phyloP scores from a whole-genome alignment of 257 asterid genomes.

The Solanum paucissectum region DNA sequence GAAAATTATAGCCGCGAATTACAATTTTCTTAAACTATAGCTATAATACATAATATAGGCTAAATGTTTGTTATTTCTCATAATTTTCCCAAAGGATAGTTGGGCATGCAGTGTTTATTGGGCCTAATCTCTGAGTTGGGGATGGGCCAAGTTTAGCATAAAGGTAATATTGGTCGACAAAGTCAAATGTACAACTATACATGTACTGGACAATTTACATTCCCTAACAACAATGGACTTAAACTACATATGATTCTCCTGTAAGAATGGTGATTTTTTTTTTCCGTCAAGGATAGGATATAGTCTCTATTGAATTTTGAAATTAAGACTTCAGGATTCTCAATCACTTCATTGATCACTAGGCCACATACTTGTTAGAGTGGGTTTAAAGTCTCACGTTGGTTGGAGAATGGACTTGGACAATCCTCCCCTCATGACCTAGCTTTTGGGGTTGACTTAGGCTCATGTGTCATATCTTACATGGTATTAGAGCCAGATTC shows the following conservation, averaged over 20 bases:
- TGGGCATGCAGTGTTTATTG: background rate
- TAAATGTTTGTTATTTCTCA: too few relatives aligned
- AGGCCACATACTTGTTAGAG: background rate
- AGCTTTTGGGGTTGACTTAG: too few relatives aligned
- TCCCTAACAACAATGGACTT: background rate
- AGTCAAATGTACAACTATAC: background rate
- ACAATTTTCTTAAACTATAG: too few relatives aligned
- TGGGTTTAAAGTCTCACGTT: background rate
- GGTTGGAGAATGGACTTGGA: background rate
- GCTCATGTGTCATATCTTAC: rapidly evolving
- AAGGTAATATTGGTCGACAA: background rate
- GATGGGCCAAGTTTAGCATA: background rate
- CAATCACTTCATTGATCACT: too few relatives aligned
- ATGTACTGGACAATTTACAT: background rate
- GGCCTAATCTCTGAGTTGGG: background rate
- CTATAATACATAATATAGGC: too few relatives aligned
- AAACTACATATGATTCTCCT: background rate
- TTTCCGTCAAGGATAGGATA: background rate
- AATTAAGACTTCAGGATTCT: background rate
- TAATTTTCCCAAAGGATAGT: background rate
- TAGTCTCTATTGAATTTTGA: background rate
- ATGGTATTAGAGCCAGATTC: background rate
- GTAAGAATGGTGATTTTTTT: background rate
- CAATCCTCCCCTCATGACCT: too few relatives aligned
- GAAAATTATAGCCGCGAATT: too few relatives aligned